Evolutionary conservation across 2,329 filamentous ascomycete species (phyloP).

Genomic region (Exophiala lecanii-corni): DNA sequence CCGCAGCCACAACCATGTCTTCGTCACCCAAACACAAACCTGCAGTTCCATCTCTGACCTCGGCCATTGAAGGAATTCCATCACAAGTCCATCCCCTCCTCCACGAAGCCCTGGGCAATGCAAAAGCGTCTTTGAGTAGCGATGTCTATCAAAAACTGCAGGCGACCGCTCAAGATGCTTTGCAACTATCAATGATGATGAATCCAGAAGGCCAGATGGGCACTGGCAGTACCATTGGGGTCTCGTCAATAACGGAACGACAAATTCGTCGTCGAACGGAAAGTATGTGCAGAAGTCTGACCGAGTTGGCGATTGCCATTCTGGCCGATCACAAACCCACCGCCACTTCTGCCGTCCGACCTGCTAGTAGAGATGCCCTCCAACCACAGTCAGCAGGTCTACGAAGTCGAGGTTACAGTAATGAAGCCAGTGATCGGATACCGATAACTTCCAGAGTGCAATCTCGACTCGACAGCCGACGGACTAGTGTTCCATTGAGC

Average conservation of each 20-base stretch:
- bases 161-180: slow-evolving; percentile 72
- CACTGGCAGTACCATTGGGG: slow-evolving; percentile 51
- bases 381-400: slow-evolving; percentile 30
- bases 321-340: slow-evolving; percentile 50
- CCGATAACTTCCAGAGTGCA: slow-evolving; percentile 29
- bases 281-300: slow-evolving; percentile 85
- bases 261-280: slow-evolving; percentile 87
- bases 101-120: slow-evolving; percentile 74
- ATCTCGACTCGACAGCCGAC: slow-evolving; percentile 38
- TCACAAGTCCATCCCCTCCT: slow-evolving; percentile 66
- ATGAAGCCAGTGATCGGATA: slow-evolving; percentile 36
- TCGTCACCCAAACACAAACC: slow-evolving; percentile 72
- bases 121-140: slow-evolving; percentile 62
- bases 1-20: slow-evolving; percentile 83
- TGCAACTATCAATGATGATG: slow-evolving; percentile 73
- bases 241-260: slow-evolving; percentile 59
- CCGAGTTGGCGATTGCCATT: slow-evolving; percentile 83
- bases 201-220: slow-evolving; percentile 38
- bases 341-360: slow-evolving; percentile 21
- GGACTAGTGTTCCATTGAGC: slow-evolving; percentile 19
- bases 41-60: slow-evolving; percentile 39
- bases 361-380: slow-evolving; percentile 30
- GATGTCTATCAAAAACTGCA: slow-evolving; percentile 78
- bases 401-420: slow-evolving; percentile 34
- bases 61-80: slow-evolving; percentile 39